Base-by-base conservation (phyloP, 352 stramenopile species). In the Elongisporangium undulatum region DNA sequence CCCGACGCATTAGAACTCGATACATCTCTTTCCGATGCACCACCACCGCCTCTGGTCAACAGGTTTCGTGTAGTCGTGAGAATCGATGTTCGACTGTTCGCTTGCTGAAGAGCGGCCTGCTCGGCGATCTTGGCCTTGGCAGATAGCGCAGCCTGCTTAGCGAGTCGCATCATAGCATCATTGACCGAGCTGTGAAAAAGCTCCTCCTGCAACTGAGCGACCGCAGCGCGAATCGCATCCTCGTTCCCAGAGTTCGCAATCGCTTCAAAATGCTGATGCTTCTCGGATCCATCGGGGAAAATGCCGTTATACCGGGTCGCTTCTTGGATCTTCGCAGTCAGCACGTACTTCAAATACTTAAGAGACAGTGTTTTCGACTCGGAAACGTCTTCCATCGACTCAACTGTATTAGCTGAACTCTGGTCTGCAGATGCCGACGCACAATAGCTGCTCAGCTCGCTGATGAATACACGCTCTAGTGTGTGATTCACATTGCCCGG, bases 121-220 rank as follows among this genome's bases (percentile, higher is more conserved):
- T 94, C 81, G 6, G 85, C 85, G 69, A 94, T 94, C 53, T 86
- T 87, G 4, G 81, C 85, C 49, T 92, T 90, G 9, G 85, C 85
- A 0, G 82, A 92, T 45, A 94, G 58, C 8, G 85, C 85, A 22
- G 85, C 85, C 51, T 94, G 79, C 41, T 85, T 82, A 0, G 85
- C 85, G 59, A 94, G 90, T 48, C 81, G 75, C 82, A 94, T 89
- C 67, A 90, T 90, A 2, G 82, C 85, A 55, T 92, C 81, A 55
- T 89, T 87, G 53, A 92, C 71, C 9, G 80, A 88, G 63, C 67
- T 80, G 34, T 79, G 77, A 57, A 94, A 92, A 13, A 92, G 66
- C 23, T 71, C 74, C 41, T 90, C 69, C 61, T 92, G 82, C 10
- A 92, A 57, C 50, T 80, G 62, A 26, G 68, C 65, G 8, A 92